Percentiles rank a stretch among this genome's conserved stretches.
phyloP scores from a whole-genome alignment of 1,139 yeast genomes.

The Kurtzmaniella quercitrusa region DNA sequence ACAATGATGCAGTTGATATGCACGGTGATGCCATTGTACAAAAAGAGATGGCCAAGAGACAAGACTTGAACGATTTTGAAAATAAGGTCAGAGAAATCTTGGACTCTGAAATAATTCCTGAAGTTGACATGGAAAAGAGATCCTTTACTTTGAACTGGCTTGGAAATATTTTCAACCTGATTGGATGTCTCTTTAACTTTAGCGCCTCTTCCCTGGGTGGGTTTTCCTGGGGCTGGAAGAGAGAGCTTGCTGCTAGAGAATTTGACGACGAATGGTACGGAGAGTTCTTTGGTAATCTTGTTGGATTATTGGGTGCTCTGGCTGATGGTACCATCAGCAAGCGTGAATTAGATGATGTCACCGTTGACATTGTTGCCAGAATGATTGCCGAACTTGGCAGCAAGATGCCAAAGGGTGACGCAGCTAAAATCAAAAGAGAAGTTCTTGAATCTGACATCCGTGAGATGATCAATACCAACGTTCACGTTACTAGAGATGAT shows the following conservation, averaged over 20 bases:
- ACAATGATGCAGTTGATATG: not conserved
- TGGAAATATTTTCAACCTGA: not conserved
- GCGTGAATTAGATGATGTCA: conserved; percentile 1
- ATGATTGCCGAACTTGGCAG: conserved; percentile 2
- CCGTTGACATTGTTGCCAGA: conserved; percentile 2
- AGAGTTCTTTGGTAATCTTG: conserved; percentile 1
- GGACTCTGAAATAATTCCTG: conserved; percentile 2
- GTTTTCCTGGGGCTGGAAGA: not conserved
- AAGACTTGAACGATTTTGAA: conserved; percentile 1
- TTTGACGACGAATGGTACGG: not conserved
- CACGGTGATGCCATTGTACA: not conserved
- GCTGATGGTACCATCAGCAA: not conserved
- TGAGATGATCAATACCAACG: not conserved
- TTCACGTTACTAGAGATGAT: not conserved
- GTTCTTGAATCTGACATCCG: conserved; percentile 1
- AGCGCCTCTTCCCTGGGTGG: not conserved
- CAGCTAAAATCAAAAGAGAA: conserved; percentile 2
- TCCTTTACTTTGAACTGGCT: not conserved
- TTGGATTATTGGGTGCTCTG: not conserved
- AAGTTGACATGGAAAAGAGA: conserved; percentile 1
- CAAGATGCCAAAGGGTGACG: not conserved
- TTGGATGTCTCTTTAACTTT: conserved; percentile 1
- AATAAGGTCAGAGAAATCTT: conserved; percentile 2
- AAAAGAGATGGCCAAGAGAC: not conserved
- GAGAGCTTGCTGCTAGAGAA: not conserved